These are phyloP conservation scores for Pseudoneurospora amorphoporcata DNA, from an alignment of 495 filamentous ascomycete genomes.

Conservation along the genomic window DNA sequence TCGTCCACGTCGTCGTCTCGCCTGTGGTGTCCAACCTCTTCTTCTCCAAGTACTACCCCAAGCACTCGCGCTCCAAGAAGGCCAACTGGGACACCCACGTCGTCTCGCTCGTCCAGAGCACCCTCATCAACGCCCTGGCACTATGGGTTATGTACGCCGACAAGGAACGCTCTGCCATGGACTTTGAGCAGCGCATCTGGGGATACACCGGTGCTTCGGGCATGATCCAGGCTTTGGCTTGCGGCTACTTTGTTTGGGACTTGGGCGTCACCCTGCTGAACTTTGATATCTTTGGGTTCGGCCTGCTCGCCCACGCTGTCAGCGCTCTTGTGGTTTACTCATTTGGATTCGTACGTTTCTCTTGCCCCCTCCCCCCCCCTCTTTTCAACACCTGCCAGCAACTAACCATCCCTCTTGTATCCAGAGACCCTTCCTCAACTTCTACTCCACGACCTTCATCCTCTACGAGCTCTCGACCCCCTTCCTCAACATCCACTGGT, in stretches of 20 bases:
- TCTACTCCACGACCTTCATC: constrained; percentile 82
- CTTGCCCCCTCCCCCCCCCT: not conserved
- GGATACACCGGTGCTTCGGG: constrained; percentile 79
- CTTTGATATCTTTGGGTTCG: constrained; percentile 73
- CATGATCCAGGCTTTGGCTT: constrained; percentile 72
- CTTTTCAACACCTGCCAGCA: not conserved
- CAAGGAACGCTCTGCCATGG: constrained; percentile 63
- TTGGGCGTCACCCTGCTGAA: constrained; percentile 61
- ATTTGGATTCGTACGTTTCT: constrained; percentile 78
- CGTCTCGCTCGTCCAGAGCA: constrained; percentile 80
- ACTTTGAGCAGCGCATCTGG: constrained; percentile 67
- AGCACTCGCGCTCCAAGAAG: constrained; percentile 54
- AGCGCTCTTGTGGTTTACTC: constrained; percentile 78
- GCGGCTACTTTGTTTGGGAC: constrained; percentile 97
- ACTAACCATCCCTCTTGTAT: not conserved
- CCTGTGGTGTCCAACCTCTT: constrained; percentile 58
- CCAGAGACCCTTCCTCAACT: constrained; percentile 89
- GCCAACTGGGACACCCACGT: constrained; percentile 97
- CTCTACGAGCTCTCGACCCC: constrained; percentile 95
- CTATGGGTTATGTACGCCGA: constrained; percentile 78
- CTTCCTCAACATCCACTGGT: constrained; percentile 98
- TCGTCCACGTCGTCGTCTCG: constrained; percentile 63
- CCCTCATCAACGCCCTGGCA: constrained; percentile 64
- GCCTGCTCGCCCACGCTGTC: constrained; percentile 81
- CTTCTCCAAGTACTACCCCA: constrained; percentile 63